These are phyloP conservation scores for Periconia sp. DNA, from an alignment of 2,329 filamentous ascomycete species.

Conservation along the genomic window DNA sequence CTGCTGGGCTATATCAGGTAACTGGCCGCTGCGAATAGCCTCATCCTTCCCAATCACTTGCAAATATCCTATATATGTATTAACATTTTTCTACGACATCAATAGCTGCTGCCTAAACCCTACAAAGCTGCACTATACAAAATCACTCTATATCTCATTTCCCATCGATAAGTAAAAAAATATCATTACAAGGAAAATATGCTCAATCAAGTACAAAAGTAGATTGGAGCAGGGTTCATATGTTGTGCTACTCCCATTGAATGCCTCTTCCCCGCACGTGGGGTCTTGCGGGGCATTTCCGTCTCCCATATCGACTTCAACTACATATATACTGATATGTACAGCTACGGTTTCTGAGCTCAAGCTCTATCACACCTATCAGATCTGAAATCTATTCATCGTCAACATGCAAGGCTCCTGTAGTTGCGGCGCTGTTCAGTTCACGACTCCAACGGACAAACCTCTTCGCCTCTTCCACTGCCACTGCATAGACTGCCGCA, in stretches of 20 bases:
- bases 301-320: neutral
- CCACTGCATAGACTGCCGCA: slow-evolving; percentile 68
- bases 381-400: neutral
- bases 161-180: too few relatives aligned
- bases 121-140: too few relatives aligned
- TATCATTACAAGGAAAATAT: too few relatives aligned
- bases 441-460: slow-evolving; percentile 61
- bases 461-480: slow-evolving; percentile 71
- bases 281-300: slow-evolving; percentile 8
- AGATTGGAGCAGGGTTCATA: too few relatives aligned
- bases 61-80: too few relatives aligned
- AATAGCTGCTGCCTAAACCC: too few relatives aligned
- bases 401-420: slow-evolving; percentile 46
- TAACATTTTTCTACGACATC: too few relatives aligned
- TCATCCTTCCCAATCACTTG: too few relatives aligned
- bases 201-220: too few relatives aligned
- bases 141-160: too few relatives aligned
- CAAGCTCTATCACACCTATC: neutral
- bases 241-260: neutral
- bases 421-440: slow-evolving; percentile 65
- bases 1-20: too few relatives aligned
- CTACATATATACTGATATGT: neutral
- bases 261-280: slow-evolving; percentile 5
- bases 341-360: neutral
- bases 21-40: too few relatives aligned